A percentile compares a stretch with the other conserved stretches of the same genome.
These are phyloP conservation scores for Penicillium fimorum DNA, from an alignment of 495 filamentous ascomycete genomes.

Conservation along the genomic window DNA sequence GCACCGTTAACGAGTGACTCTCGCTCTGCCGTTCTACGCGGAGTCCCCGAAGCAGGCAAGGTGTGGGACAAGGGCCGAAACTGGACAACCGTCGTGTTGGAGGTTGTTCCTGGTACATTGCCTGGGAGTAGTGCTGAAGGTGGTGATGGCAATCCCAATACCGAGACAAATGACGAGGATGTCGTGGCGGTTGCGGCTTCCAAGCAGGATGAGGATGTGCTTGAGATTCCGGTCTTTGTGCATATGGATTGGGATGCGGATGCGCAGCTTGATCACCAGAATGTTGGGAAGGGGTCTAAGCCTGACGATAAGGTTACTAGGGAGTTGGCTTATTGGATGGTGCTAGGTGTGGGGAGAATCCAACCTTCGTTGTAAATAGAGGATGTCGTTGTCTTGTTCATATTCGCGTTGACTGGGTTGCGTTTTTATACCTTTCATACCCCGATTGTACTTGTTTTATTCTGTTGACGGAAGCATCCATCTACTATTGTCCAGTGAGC, in stretches of 20 bases:
- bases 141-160: conserved; percentile 17
- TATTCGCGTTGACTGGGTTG: not conserved
- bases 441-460: conserved; percentile 13
- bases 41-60: conserved; percentile 80
- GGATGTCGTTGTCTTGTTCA: conserved; percentile 2
- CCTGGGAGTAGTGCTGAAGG: conserved; percentile 32
- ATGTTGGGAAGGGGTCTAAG: conserved; percentile 50
- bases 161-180: conserved; percentile 14
- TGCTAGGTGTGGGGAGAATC: conserved; percentile 83
- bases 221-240: conserved; percentile 94
- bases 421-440: conserved; percentile 19
- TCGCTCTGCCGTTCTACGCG: conserved; percentile 31
- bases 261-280: conserved; percentile 62
- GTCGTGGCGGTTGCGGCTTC: conserved; percentile 27
- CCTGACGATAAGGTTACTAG: conserved; percentile 52
- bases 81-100: conserved; percentile 88
- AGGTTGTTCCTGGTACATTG: conserved; percentile 72
- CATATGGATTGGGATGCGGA: conserved; percentile 90
- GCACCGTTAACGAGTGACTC: conserved; percentile 37
- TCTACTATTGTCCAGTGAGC: not conserved
- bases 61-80: conserved; percentile 95
- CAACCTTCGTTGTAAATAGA: conserved; percentile 21
- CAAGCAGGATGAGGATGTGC: conserved; percentile 77
- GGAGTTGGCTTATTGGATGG: conserved; percentile 94
- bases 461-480: not conserved